Evolutionary conservation across 768 basidiomycete genomes (phyloP).

Genomic region (Austroboletus festivus): DNA sequence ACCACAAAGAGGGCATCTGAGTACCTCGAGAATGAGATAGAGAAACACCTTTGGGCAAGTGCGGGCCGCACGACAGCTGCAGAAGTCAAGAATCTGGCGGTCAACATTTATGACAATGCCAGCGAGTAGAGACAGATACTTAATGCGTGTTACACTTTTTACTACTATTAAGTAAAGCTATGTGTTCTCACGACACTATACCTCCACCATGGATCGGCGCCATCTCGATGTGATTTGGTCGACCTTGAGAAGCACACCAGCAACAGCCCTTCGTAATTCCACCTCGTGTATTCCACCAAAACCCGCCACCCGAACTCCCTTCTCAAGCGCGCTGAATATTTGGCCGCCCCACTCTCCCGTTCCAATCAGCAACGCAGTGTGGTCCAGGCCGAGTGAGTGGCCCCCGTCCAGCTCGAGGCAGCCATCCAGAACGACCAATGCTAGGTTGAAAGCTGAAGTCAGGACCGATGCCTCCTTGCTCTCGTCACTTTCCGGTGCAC

Average conservation of each 20-base stretch:
- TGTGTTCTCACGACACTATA: conserved; percentile 19
- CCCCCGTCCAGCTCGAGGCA: conserved; percentile 77
- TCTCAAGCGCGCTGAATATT: conserved; percentile 63
- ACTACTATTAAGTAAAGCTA: no score
- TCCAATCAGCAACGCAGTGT: conserved; percentile 66
- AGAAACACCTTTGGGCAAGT: conserved; percentile 28
- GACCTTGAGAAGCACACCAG: conserved; percentile 78
- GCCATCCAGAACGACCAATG: conserved; percentile 71
- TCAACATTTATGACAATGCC: conserved; percentile 20
- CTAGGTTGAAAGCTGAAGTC: conserved; percentile 72
- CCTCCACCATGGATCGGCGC: conserved; percentile 60
- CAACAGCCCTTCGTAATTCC: conserved; percentile 64
- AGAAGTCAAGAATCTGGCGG: conserved; percentile 11
- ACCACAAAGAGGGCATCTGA: conserved; percentile 91
- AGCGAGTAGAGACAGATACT: background rate
- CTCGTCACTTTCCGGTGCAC: conserved; percentile 15
- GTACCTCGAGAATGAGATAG: conserved; percentile 42
- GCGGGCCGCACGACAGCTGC: conserved; percentile 16
- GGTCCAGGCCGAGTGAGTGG: conserved; percentile 68
- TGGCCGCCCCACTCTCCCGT: conserved; percentile 77
- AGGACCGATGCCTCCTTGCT: conserved; percentile 72
- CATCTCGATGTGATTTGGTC: conserved; percentile 68
- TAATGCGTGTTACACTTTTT: no score
- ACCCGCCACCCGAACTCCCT: conserved; percentile 57
- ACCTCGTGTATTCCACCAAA: conserved; percentile 64